Evolutionary conservation across 2,329 filamentous ascomycete species (phyloP).

Genomic region (Xylaria sp.): DNA sequence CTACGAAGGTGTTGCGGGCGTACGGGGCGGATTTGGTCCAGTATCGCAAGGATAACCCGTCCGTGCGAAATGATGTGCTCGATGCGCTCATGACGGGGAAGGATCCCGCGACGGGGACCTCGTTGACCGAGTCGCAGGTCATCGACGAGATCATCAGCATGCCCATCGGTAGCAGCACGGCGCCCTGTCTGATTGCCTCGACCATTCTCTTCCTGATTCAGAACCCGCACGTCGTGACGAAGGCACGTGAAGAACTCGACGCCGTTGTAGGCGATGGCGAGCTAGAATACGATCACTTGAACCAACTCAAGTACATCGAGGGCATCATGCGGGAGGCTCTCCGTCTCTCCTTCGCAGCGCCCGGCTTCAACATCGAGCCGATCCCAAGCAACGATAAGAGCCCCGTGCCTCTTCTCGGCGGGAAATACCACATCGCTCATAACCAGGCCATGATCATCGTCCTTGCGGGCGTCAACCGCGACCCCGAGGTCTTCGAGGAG

Average conservation of each 20-base stretch:
- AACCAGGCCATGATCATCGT: slow-evolving; percentile 47
- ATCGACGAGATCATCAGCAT: slow-evolving; percentile 66
- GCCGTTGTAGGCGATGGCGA: slow-evolving; percentile 42
- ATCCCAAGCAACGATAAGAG: slow-evolving; percentile 37
- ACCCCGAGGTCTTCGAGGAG: slow-evolving; percentile 44
- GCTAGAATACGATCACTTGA: slow-evolving; percentile 44
- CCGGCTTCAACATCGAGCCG: slow-evolving; percentile 50
- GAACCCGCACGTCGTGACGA: slow-evolving; percentile 43
- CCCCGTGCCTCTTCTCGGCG: slow-evolving; percentile 43
- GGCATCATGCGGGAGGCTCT: slow-evolving; percentile 51
- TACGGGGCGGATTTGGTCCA: slow-evolving; percentile 54
- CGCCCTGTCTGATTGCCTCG: slow-evolving; percentile 41
- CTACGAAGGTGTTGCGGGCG: slow-evolving; percentile 49
- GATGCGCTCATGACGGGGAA: slow-evolving; percentile 52
- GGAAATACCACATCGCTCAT: slow-evolving; percentile 45
- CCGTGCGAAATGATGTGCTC: slow-evolving; percentile 55
- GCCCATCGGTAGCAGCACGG: slow-evolving; percentile 52
- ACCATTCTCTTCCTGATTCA: slow-evolving; percentile 48
- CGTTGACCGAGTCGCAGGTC: slow-evolving; percentile 54
- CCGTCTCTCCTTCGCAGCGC: slow-evolving; percentile 49
- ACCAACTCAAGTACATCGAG: slow-evolving; percentile 48
- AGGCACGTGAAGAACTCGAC: slow-evolving; percentile 51
- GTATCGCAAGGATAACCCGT: slow-evolving; percentile 48
- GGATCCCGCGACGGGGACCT: slow-evolving; percentile 57
- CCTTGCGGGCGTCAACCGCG: slow-evolving; percentile 46